These are phyloP conservation scores for Juncus effusus DNA, from an alignment of 176 grass and related monocot genomes.

Conservation along the genomic window DNA sequence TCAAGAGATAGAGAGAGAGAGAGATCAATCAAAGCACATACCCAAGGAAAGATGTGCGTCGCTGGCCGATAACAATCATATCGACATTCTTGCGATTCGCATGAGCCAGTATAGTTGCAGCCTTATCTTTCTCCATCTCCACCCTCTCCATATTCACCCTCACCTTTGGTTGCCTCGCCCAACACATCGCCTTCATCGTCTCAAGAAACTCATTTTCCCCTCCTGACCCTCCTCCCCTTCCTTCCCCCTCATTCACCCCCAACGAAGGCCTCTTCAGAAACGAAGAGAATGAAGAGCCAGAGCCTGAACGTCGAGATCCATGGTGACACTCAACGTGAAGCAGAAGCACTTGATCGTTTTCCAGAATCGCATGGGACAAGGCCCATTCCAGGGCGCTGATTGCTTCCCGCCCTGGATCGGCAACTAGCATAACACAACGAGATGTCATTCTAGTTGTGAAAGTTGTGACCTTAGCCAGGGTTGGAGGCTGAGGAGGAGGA, in stretches of 20 bases:
- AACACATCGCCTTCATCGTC: conserved; percentile 55
- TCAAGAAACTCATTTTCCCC: conserved; percentile 54
- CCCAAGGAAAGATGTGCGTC: conserved; percentile 61
- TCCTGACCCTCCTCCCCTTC: neutral
- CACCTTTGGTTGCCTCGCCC: conserved; percentile 42
- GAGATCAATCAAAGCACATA: conserved; percentile 21
- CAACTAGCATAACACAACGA: conserved; percentile 66
- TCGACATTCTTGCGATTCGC: conserved; percentile 48
- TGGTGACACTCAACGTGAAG: conserved; percentile 55
- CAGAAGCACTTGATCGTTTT: conserved; percentile 71
- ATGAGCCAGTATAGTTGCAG: conserved; percentile 59
- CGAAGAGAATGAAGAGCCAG: conserved; percentile 27
- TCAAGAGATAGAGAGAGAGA: neutral
- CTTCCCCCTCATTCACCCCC: neutral
- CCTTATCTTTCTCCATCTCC: conserved; percentile 69
- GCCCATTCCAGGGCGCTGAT: conserved; percentile 74
- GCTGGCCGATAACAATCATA: conserved; percentile 70
- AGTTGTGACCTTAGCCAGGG: neutral
- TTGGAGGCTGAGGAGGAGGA: neutral
- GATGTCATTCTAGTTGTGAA: neutral
- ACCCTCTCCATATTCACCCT: conserved; percentile 43
- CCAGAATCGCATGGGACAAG: conserved; percentile 59
- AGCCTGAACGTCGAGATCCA: conserved; percentile 25
- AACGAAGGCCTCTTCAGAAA: conserved; percentile 18
- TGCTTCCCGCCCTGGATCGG: conserved; percentile 63